phyloP scores from a whole-genome alignment of 1,284 basidiomycete genomes.

The Rhizoctonia solani region DNA sequence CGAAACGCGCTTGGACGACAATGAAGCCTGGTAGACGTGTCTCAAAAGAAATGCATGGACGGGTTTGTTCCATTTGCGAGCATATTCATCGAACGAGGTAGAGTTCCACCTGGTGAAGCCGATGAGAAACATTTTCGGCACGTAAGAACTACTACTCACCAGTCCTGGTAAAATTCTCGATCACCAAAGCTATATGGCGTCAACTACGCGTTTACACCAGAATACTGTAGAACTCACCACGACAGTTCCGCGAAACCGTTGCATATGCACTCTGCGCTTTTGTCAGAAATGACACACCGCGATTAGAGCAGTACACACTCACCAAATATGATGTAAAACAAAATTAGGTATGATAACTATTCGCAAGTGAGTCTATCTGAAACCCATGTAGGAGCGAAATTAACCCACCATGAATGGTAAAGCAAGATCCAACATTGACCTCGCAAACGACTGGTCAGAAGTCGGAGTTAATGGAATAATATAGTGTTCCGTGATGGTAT shows the following conservation, averaged over 20 bases:
- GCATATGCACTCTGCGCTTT: constrained; percentile 83
- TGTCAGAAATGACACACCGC: neutral
- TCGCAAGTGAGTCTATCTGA: neutral
- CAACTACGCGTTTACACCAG: neutral
- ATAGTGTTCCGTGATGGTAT: constrained; percentile 86
- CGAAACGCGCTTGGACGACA: constrained; percentile 75
- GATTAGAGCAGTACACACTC: constrained; percentile 40
- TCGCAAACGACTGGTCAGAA: constrained; percentile 70
- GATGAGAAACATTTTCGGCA: neutral
- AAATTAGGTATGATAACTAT: constrained; percentile 66
- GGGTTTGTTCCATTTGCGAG: constrained; percentile 92
- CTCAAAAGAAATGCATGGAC: constrained; percentile 92
- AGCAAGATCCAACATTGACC: constrained; percentile 82
- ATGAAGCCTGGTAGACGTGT: constrained; percentile 91
- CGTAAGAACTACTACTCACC: constrained; percentile 48
- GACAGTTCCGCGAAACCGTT: constrained; percentile 94
- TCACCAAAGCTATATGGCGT: constrained; percentile 77
- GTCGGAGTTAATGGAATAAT: constrained; percentile 82
- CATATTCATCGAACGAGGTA: constrained; percentile 95
- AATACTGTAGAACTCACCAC: constrained; percentile 55
- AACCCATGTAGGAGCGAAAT: constrained; percentile 39
- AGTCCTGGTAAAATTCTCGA: constrained; percentile 95
- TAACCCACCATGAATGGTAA: constrained; percentile 85
- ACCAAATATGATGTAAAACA: constrained; percentile 87
- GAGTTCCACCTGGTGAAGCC: constrained; percentile 79